Percentiles rank a stretch among this genome's conserved stretches.
phyloP scores from a whole-genome alignment of 495 filamentous ascomycete genomes.

The Hyphodiscus hymeniophilus region DNA sequence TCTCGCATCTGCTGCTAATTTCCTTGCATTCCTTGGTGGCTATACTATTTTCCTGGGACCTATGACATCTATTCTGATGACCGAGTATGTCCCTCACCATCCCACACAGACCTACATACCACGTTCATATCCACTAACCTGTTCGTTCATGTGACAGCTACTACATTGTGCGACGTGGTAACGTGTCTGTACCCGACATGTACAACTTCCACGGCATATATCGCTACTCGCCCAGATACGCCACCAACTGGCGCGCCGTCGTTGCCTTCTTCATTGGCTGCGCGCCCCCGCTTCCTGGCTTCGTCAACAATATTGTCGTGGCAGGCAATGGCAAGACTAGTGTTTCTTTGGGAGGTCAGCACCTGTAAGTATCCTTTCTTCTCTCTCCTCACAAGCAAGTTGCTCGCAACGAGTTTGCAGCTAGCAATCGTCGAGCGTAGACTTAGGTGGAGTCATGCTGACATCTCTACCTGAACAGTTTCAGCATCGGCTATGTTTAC shows the following conservation, averaged over 20 bases:
- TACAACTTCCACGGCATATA: slow-evolving; percentile 18
- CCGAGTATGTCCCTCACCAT: slow-evolving; percentile 7
- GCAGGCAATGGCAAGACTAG: slow-evolving; percentile 10
- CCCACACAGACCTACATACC: background rate
- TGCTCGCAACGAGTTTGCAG: slow-evolving; percentile 6
- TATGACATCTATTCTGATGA: slow-evolving; percentile 29
- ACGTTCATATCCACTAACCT: slow-evolving; percentile 10
- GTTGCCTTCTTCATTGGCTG: slow-evolving; percentile 16
- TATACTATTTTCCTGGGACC: slow-evolving; percentile 62
- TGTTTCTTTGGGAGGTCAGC: slow-evolving; percentile 12
- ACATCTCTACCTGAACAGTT: slow-evolving; percentile 4
- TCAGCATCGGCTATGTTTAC: slow-evolving; percentile 15
- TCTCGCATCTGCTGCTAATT: slow-evolving; percentile 43
- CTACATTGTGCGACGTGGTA: slow-evolving; percentile 15
- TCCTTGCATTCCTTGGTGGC: slow-evolving; percentile 53
- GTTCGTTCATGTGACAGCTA: slow-evolving; percentile 8
- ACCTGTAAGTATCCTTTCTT: slow-evolving; percentile 9
- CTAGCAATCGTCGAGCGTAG: slow-evolving; percentile 3
- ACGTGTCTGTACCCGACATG: slow-evolving; percentile 16
- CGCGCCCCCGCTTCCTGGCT: slow-evolving; percentile 12
- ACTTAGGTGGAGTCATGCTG: slow-evolving; percentile 3
- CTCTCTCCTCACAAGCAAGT: slow-evolving; percentile 5
- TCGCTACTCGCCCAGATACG: slow-evolving; percentile 11
- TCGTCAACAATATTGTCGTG: slow-evolving; percentile 15
- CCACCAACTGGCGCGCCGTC: slow-evolving; percentile 14